A percentile compares a stretch with the other conserved stretches of the same genome.
Evolutionary conservation across 2,329 filamentous ascomycete species (phyloP).

Genomic region (Microcera coccophila): DNA sequence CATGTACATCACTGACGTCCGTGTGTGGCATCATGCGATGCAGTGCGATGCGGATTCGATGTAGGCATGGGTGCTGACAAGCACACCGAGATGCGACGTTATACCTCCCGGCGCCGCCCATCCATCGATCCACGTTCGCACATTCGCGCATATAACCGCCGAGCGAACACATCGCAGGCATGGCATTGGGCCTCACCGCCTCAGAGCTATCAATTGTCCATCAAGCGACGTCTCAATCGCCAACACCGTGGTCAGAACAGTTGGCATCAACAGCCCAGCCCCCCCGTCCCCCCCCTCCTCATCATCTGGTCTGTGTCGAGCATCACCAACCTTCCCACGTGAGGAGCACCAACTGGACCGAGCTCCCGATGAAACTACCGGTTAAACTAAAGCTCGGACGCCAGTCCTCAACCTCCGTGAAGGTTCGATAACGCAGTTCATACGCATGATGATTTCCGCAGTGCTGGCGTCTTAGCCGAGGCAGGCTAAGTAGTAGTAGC

Average conservation of each 20-base stretch:
- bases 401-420: too few species aligned
- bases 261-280: constrained; percentile 3
- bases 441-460: too few species aligned
- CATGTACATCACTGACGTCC: not conserved
- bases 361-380: too few species aligned
- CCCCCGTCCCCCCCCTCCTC: not conserved
- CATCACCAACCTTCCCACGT: not conserved
- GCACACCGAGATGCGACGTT: not conserved
- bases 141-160: not conserved
- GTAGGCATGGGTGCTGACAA: not conserved
- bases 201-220: too few species aligned
- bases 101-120: too few species aligned
- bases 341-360: not conserved
- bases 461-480: too few species aligned
- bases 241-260: not conserved
- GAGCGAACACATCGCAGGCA: not conserved
- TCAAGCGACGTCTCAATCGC: too few species aligned
- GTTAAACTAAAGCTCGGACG: too few species aligned
- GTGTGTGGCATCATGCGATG: not conserved
- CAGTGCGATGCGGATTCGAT: not conserved
- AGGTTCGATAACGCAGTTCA: too few species aligned
- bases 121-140: not conserved
- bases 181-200: constrained; percentile 5
- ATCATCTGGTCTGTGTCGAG: not conserved
- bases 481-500: too few species aligned